Base-by-base conservation (phyloP, 139 green algal species). In the Tetratostichococcus sp. region DNA sequence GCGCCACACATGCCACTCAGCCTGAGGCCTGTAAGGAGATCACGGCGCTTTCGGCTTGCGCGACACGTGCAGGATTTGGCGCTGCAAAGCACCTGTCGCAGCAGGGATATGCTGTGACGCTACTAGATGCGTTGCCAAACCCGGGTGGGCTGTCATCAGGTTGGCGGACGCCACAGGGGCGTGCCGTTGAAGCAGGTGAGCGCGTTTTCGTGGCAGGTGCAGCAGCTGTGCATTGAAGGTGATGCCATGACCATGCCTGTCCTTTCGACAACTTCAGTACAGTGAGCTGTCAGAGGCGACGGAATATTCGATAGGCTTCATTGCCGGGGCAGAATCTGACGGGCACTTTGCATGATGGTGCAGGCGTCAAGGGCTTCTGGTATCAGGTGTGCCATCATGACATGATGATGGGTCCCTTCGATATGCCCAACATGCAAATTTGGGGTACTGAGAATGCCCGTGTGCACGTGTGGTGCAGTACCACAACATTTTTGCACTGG, bases 311-410 rank as follows among this genome's bases (percentile, higher is more conserved):
- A n/a, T n/a, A n/a, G n/a, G n/a, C n/a, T n/a, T n/a, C n/a, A n/a
- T n/a, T n/a, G n/a, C n/a, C n/a, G n/a, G n/a, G n/a, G n/a, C n/a
- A n/a, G n/a, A n/a, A n/a, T n/a, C n/a, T n/a, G n/a, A n/a, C n/a
- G n/a, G n/a, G n/a, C n/a, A n/a, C n/a, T n/a, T n/a, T n/a, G n/a
- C n/a, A n/a, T n/a, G n/a, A n/a, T n/a, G n/a, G 14, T 26, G 50
- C 50, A 62, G 93, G 93, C 16, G 90, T 93, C 80, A 97, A 97
- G 69, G 91, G 89, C 35, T 94, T 94, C 58, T 95, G 89, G 89
- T 88, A 83, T 66, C 77, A 87, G 67, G 82, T 87, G 19, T 17
- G 17, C 50, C 19, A 25, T 62, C 50, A 62, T 62, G 50, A 39
- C 43, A 43, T 72, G 67, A 6, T 39, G 67, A n/a, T n/a, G n/a